Percentiles rank a stretch among this genome's conserved stretches.
Conservation (phyloP, 306 rosid species). For the Glycine latifolia region DNA sequence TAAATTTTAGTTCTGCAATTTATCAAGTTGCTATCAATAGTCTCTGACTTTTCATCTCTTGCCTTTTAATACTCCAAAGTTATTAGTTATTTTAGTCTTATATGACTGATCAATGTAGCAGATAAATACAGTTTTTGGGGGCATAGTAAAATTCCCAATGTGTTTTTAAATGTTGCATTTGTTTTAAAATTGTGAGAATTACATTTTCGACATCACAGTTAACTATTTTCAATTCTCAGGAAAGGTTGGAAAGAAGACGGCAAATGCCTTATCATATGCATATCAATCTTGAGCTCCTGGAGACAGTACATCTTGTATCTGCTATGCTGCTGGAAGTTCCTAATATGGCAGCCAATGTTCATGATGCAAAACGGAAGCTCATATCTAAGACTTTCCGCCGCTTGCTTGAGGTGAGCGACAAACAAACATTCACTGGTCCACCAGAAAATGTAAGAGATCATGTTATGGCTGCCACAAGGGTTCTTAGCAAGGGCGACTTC, state of each 20-base stretch:
- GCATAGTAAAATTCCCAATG: not conserved
- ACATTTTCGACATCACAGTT: not conserved
- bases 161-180: not conserved
- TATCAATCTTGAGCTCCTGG: slow-evolving; percentile 94
- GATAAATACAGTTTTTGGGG: not conserved
- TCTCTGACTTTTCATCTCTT: not conserved
- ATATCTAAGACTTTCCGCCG: slow-evolving; percentile 86
- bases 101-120: not conserved
- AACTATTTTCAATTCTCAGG: slow-evolving; percentile 56
- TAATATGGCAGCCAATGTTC: slow-evolving; percentile 83
- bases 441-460: slow-evolving; percentile 97
- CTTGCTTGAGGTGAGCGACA: slow-evolving; percentile 80
- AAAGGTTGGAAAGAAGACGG: slow-evolving; percentile 94
- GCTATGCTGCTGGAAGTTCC: slow-evolving; percentile 99
- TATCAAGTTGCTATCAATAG: not conserved
- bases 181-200: slow-evolving; percentile 19
- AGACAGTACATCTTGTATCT: slow-evolving; percentile 87
- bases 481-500: slow-evolving; percentile 80
- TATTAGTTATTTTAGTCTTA: not conserved
- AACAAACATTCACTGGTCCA: slow-evolving; percentile 90
- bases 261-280: slow-evolving; percentile 99
- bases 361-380: slow-evolving; percentile 79
- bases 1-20: not conserved
- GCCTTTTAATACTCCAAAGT: not conserved
- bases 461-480: slow-evolving; percentile 91